Evolutionary conservation across 192 early-diverging fungal species (phyloP).

Genomic region (Backusella luteola): DNA sequence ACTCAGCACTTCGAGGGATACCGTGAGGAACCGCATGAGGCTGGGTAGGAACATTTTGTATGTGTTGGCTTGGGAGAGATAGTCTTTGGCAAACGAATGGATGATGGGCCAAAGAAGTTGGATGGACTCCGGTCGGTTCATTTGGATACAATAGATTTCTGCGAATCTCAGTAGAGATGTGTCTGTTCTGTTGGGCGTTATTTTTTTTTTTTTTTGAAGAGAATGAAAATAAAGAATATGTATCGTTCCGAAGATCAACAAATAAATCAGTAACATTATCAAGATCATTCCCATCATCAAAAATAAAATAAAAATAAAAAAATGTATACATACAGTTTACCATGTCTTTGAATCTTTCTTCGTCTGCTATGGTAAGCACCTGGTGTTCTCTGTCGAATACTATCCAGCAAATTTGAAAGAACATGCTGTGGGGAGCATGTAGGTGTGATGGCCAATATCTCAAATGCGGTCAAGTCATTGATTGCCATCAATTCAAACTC

Average conservation of each 20-base stretch:
- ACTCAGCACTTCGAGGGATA: slow-evolving; percentile 36
- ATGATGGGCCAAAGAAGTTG: slow-evolving; percentile 61
- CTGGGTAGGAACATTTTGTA: slow-evolving; percentile 56
- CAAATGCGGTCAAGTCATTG: slow-evolving; percentile 26
- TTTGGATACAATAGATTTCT: slow-evolving; percentile 56
- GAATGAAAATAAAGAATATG: neutral
- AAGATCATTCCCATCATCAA: neutral
- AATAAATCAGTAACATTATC: neutral
- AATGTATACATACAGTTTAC: slow-evolving; percentile 50
- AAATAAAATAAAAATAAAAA: neutral
- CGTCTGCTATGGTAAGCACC: slow-evolving; percentile 33
- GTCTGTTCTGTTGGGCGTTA: slow-evolving; percentile 50
- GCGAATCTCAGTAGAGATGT: slow-evolving; percentile 60
- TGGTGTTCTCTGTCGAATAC: slow-evolving; percentile 44
- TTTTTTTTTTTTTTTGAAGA: no score
- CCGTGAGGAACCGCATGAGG: slow-evolving; percentile 53
- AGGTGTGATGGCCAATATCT: slow-evolving; percentile 35
- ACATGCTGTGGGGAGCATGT: slow-evolving; percentile 35
- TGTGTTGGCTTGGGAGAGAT: slow-evolving; percentile 49
- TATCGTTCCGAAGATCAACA: no score
- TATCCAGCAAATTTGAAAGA: slow-evolving; percentile 41
- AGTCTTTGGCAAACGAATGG: slow-evolving; percentile 59
- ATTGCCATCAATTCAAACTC: slow-evolving; percentile 36
- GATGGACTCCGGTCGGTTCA: slow-evolving; percentile 46
- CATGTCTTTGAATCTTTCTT: slow-evolving; percentile 40